phyloP scores from a whole-genome alignment of 1,139 yeast species.

The Taphrina deformans region DNA sequence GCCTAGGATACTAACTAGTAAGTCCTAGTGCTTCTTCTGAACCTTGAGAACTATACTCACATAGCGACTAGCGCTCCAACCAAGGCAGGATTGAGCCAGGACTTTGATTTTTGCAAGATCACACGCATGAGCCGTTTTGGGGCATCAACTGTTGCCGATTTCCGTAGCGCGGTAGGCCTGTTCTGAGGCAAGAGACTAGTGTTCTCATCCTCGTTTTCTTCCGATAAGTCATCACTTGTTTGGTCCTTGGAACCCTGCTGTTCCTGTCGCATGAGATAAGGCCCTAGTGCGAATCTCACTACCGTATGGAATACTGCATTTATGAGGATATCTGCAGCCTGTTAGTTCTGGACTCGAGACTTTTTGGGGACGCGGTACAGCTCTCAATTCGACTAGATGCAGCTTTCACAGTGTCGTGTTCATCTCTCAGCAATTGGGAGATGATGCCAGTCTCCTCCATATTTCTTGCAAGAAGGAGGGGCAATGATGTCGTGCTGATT shows the following conservation, averaged over 20 bases:
- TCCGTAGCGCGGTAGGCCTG: neutral
- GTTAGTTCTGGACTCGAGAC: too few species aligned
- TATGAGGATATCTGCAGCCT: neutral
- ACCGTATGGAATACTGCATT: constrained; percentile 14
- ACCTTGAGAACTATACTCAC: neutral
- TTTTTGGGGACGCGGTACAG: too few species aligned
- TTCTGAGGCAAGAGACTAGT: neutral
- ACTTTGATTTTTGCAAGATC: neutral
- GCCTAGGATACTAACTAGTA: neutral
- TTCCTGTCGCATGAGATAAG: constrained; percentile 7
- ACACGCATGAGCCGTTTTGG: neutral
- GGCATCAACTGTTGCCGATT: neutral
- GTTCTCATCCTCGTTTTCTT: neutral
- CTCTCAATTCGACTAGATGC: neutral
- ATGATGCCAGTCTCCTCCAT: constrained; percentile 13
- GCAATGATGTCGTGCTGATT: constrained; percentile 6
- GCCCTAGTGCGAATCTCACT: constrained; percentile 4
- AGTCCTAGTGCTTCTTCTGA: neutral
- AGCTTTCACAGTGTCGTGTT: neutral
- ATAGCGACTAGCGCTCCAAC: constrained; percentile 8
- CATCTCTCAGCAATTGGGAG: neutral
- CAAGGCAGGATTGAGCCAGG: constrained; percentile 11
- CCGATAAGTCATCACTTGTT: neutral
- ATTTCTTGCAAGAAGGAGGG: constrained; percentile 1
- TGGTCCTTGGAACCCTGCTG: neutral